Evolutionary conservation across 2,329 filamentous ascomycete genomes (phyloP), one percentile per base, ranked within the genome.

Genomic region (Cryphonectria parasitica): DNA sequence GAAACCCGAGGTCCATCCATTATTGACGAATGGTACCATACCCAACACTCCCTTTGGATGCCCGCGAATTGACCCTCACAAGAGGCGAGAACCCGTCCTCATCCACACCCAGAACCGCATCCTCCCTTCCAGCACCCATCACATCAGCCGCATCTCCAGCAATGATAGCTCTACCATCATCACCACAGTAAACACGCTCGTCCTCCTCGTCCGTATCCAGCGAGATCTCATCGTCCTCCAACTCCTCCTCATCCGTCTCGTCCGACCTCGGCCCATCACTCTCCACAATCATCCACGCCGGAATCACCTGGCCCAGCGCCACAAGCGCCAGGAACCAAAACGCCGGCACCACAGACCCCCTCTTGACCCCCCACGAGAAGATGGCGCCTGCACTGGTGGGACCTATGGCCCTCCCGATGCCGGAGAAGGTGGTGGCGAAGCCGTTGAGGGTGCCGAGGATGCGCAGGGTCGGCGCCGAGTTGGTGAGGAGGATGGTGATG

Each of bases 401-500:
- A 0, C 96, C 96, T 0, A 87, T 77, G 0, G 94, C 95, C 64
- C 95, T 85, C 1, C 95, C 95, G 6, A 98, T 80, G 0, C 93
- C 94, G 74, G 90, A 91, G 45, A 95, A 89, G 69, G 91, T 92
- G 0, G 95, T 97, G 0, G 94, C 95, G 72, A 97, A 90, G 2
- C 95, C 96, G 77, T 98, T 98, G 69, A 98, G 82, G 0, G 95
- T 98, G 1, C 94, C 95, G 6, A 98, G 86, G 13, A 97, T 88
- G 60, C 87, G 84, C 22, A 97, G 83, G 68, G 91, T 94, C 0
- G 86, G 82, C 5, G 94, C 94, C 13, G 91, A 93, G 81, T 98
- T 98, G 39, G 95, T 98, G 52, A 98, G 87, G 64, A 98, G 85
- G 75, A 98, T 98, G 7, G 93, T 97, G 36, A 88, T 91, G 76